These are phyloP conservation scores for Lichenothelia convexa DNA, from an alignment of 495 filamentous ascomycete species.

Conservation along the genomic window DNA sequence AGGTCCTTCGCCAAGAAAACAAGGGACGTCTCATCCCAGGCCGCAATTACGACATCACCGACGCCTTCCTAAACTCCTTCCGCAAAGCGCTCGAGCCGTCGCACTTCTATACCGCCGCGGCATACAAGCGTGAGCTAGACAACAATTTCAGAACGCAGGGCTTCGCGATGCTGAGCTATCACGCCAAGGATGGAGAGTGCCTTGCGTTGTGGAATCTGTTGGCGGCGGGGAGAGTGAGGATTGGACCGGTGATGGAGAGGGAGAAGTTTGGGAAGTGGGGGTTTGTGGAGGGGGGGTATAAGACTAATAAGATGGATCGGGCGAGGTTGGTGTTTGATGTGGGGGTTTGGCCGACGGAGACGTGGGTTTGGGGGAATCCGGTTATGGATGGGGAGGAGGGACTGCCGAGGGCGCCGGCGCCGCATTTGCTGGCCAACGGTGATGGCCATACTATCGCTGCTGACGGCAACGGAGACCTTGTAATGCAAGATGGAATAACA, in stretches of 20 bases:
- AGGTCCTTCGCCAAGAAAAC: conserved; percentile 39
- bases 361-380: conserved; percentile 44
- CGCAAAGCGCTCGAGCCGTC: conserved; percentile 12
- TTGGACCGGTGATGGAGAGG: conserved; percentile 32
- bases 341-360: conserved; percentile 34
- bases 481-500: too few relatives aligned
- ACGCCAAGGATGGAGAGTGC: conserved; percentile 44
- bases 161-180: conserved; percentile 14
- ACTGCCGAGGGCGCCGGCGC: background rate
- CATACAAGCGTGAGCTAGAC: conserved; percentile 22
- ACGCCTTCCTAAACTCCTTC: conserved; percentile 12
- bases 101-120: conserved; percentile 17
- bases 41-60: conserved; percentile 22
- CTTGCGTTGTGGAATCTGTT: conserved; percentile 53
- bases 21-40: conserved; percentile 33
- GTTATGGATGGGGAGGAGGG: conserved; percentile 16
- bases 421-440: conserved; percentile 14
- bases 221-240: conserved; percentile 35
- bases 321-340: conserved; percentile 42
- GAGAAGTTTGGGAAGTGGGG: conserved; percentile 38
- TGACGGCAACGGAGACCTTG: conserved; percentile 1
- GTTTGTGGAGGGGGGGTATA: conserved; percentile 50
- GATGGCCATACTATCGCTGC: background rate
- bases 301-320: conserved; percentile 52
- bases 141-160: conserved; percentile 25